These are phyloP conservation scores for Cucumis variabilis DNA, from an alignment of 331 rosid species.

Conservation along the genomic window DNA sequence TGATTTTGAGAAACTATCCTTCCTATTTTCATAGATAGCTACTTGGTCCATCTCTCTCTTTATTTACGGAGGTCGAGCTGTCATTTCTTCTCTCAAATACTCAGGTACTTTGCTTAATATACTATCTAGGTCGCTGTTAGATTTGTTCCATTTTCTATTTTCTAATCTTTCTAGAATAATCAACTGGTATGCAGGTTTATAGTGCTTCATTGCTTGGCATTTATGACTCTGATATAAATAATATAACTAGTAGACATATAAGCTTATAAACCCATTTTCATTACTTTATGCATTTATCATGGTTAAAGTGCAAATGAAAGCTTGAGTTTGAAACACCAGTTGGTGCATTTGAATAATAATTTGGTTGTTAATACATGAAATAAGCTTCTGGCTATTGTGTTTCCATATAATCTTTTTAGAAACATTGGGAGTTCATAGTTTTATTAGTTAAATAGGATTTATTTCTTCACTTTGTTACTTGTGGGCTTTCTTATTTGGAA, in stretches of 20 bases:
- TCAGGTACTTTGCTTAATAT: conserved; percentile 62
- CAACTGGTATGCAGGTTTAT: neutral
- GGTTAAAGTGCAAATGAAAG: neutral
- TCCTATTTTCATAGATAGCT: conserved; percentile 65
- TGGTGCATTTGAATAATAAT: conserved; percentile 19
- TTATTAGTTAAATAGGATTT: neutral
- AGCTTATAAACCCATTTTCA: neutral
- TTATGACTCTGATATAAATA: neutral
- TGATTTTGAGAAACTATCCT: conserved; percentile 19
- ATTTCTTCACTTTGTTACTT: neutral
- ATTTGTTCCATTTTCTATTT: neutral
- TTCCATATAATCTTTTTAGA: neutral
- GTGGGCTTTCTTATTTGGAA: neutral
- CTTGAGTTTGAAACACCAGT: neutral
- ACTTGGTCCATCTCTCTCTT: conserved; percentile 87
- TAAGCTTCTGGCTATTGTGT: neutral
- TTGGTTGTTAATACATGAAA: neutral
- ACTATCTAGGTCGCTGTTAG: conserved; percentile 10
- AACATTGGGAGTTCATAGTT: neutral
- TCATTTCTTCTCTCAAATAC: conserved; percentile 91
- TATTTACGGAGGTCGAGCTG: conserved; percentile 90
- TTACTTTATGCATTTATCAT: neutral
- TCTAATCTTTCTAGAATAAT: neutral
- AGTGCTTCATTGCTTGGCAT: neutral
- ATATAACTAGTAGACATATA: neutral